phyloP scores from a whole-genome alignment of 441 rosid genomes.

The Jatropha multifida region DNA sequence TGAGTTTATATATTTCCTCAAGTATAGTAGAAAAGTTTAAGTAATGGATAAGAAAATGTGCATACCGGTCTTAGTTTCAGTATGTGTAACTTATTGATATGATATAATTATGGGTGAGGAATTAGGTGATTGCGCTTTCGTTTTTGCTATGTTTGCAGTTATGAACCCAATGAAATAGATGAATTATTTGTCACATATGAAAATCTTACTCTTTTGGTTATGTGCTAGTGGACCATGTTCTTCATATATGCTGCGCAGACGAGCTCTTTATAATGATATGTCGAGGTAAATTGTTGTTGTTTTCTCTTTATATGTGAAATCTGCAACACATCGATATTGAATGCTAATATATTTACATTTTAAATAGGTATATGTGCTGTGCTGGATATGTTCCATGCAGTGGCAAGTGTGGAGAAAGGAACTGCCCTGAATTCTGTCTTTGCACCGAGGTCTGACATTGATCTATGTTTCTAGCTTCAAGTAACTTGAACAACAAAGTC shows the following conservation, averaged over 20 bases:
- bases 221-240: constrained; percentile 70
- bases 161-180: neutral
- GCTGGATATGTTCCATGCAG: constrained; percentile 96
- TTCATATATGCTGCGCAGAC: constrained; percentile 79
- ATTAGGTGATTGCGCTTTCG: neutral
- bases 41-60: neutral
- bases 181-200: too few species aligned
- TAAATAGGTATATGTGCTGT: constrained; percentile 68
- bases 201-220: neutral
- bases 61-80: neutral
- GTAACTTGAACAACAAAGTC: neutral
- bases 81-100: neutral
- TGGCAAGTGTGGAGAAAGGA: constrained; percentile 80
- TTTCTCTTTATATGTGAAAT: neutral
- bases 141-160: neutral
- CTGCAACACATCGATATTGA: neutral
- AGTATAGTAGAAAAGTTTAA: neutral
- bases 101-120: neutral
- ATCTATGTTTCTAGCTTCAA: neutral
- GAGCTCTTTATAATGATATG: constrained; percentile 92
- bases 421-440: constrained; percentile 89
- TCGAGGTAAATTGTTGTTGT: constrained; percentile 52
- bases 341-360: neutral
- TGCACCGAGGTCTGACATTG: constrained; percentile 65
- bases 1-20: neutral